Evolutionary conservation across 345 rosid species (phyloP), one percentile per base, ranked within the genome.

Genomic region (Salix udensis): DNA sequence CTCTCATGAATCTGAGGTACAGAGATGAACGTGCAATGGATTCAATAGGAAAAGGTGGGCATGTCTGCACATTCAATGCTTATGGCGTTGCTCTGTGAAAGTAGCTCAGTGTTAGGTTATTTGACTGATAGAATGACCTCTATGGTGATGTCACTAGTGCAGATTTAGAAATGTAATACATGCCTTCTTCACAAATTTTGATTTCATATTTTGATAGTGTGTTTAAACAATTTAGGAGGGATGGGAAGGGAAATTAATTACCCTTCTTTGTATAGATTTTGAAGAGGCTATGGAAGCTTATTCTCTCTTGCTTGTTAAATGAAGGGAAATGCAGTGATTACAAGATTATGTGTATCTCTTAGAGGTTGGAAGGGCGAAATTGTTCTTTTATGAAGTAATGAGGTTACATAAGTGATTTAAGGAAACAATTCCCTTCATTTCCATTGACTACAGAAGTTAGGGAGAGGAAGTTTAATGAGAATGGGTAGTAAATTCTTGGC

Each of bases 1-100:
- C 90, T 80, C 88, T 96, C 68, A 91, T 94, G 98, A 94, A 96
- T 87, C 86, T 94, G 79, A 79, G 99, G 76, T 94, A 89, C 74
- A 85, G 95, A 85, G 98, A 96, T 81, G 99, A 91, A 74, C 91
- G 92, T 24, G 88, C 88, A 11, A 58, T 80, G 39, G 83, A 84
- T 68, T 61, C 77, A 52, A 84, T 83, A 73, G 89, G 82, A 71
- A 90, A 87, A 82, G 79, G 98, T 95, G 72, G 69, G 83, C 68
- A 76, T 48, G 69, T 65, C 82, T 72, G 66, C 80, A 36, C 55
- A 24, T 77, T 55, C 42, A 66, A 71, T 77, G 53, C 48, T 79
- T 77, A 4, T 77, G 76, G 68, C 65, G 64, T 75, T 73, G 73
- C 58, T 70, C 70, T 42, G 70, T 6, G 40, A 26, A 18, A 58